Percentiles rank a stretch among this genome's conserved stretches.
phyloP scores from a whole-genome alignment of 2,329 filamentous ascomycete genomes.

The Elsinoe necatrix region DNA sequence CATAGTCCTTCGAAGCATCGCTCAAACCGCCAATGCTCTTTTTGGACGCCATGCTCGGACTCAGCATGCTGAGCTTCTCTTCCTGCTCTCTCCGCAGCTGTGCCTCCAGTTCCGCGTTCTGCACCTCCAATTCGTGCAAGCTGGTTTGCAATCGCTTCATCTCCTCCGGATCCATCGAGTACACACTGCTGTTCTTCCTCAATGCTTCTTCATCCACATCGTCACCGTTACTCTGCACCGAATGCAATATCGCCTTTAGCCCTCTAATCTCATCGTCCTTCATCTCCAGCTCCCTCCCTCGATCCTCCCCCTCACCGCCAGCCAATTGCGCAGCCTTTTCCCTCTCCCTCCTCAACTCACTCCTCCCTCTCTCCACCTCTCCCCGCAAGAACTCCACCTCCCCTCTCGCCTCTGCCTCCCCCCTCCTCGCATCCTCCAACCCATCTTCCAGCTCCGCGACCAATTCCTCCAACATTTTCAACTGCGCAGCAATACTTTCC shows the following conservation, averaged over 20 bases:
- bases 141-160: slow-evolving; percentile 56
- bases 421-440: slow-evolving; percentile 83
- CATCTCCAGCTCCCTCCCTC: slow-evolving; percentile 62
- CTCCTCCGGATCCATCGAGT: slow-evolving; percentile 16
- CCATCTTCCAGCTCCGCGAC: slow-evolving; percentile 96
- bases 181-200: slow-evolving; percentile 75
- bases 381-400: slow-evolving; percentile 94
- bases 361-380: slow-evolving; percentile 83
- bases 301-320: slow-evolving; percentile 36
- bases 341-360: slow-evolving; percentile 78
- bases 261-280: slow-evolving; percentile 97
- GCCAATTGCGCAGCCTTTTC: slow-evolving; percentile 64
- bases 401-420: slow-evolving; percentile 88
- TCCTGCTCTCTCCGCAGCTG: slow-evolving; percentile 32
- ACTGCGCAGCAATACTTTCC: slow-evolving; percentile 77
- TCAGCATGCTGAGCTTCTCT: slow-evolving; percentile 43
- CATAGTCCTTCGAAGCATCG: slow-evolving; percentile 4
- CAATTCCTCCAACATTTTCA: slow-evolving; percentile 91
- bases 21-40: not conserved
- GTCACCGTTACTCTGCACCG: slow-evolving; percentile 42
- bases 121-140: slow-evolving; percentile 23
- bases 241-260: slow-evolving; percentile 96
- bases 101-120: slow-evolving; percentile 12
- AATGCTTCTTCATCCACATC: not conserved
- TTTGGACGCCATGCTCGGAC: slow-evolving; percentile 35